Conservation (phyloP, 441 rosid species). For the Pelargonium cotyledonis region DNA sequence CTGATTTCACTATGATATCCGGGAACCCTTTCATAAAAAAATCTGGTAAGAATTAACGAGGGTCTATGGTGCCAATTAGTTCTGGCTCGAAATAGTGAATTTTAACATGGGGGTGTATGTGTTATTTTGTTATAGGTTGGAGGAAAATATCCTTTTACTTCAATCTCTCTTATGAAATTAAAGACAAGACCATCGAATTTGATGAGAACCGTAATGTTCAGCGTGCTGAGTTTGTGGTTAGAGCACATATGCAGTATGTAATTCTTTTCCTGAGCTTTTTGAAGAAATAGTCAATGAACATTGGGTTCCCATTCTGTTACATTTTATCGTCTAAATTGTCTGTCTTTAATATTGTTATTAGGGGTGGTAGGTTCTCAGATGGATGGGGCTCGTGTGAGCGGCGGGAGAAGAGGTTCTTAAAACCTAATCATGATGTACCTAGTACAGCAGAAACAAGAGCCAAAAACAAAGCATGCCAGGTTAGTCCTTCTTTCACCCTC, state of each 20-base stretch:
- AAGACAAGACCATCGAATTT: constrained; percentile 78
- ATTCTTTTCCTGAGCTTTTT: constrained; percentile 4
- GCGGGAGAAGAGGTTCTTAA: constrained; percentile 73
- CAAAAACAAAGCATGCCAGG: constrained; percentile 63
- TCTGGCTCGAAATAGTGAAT: neutral
- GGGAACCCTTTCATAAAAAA: constrained; percentile 81
- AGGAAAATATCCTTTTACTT: constrained; percentile 90
- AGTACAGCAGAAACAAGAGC: constrained; percentile 55
- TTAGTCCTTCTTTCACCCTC: neutral
- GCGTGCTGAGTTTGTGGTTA: constrained; percentile 77
- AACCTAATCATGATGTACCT: constrained; percentile 89
- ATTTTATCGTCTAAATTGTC: neutral
- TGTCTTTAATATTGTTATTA: constrained; percentile 24
- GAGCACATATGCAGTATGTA: constrained; percentile 90
- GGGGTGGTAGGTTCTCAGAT: constrained; percentile 85
- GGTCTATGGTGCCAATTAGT: neutral
- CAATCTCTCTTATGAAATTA: constrained; percentile 79
- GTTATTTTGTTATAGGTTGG: constrained; percentile 79
- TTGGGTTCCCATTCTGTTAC: neutral
- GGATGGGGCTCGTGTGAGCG: constrained; percentile 97
- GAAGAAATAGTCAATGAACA: neutral
- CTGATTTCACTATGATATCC: constrained; percentile 77
- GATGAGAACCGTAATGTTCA: constrained; percentile 82
- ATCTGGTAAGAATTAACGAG: constrained; percentile 47
- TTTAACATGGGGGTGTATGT: constrained; percentile 11